Evolutionary conservation across 192 early-diverging fungal species (phyloP).

Genomic region (Linnemannia elongata): DNA sequence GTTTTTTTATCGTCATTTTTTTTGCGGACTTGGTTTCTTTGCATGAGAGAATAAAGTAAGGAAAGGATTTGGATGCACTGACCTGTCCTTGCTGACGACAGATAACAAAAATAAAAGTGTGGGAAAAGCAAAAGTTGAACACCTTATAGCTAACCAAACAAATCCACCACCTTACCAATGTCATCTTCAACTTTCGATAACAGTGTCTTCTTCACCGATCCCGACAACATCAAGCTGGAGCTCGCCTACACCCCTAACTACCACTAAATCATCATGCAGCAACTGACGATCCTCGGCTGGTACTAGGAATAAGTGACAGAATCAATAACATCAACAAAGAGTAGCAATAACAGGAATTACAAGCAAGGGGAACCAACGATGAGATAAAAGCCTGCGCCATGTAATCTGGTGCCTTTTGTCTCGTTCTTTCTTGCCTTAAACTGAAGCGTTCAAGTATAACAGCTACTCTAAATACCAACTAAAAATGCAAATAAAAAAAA

Average conservation of each 20-base stretch:
- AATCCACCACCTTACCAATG: neutral
- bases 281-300: neutral
- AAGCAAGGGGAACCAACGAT: neutral
- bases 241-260: slow-evolving; percentile 16
- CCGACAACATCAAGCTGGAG: slow-evolving; percentile 51
- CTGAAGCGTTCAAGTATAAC: neutral
- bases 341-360: neutral
- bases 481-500: neutral
- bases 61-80: neutral
- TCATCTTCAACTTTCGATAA: neutral
- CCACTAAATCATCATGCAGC: neutral
- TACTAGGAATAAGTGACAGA: neutral
- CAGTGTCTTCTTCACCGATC: slow-evolving; percentile 54
- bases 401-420: neutral
- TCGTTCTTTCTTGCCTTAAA: neutral
- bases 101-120: neutral
- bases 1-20: too few species aligned
- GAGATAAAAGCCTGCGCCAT: neutral
- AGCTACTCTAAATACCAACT: neutral
- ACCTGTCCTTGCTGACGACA: neutral
- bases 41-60: too few species aligned
- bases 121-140: neutral
- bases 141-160: neutral
- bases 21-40: neutral
- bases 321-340: neutral